These are phyloP conservation scores for Pluteus cervinus DNA, from an alignment of 768 basidiomycete species.

Conservation along the genomic window DNA sequence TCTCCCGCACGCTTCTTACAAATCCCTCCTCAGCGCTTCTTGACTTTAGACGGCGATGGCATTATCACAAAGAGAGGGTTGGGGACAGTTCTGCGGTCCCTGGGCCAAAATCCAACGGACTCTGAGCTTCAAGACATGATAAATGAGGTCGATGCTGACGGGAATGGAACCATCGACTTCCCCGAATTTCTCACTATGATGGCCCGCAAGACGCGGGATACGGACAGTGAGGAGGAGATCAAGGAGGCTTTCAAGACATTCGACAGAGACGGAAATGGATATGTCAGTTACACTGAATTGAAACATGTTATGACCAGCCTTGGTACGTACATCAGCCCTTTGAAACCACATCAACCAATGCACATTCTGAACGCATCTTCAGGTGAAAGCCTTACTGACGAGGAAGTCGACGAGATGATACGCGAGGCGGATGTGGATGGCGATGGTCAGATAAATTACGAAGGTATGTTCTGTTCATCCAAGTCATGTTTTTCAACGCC, in stretches of 20 bases:
- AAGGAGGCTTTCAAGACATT: constrained; percentile 14
- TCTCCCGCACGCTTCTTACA: neutral
- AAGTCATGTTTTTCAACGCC: neutral
- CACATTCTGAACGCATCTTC: neutral
- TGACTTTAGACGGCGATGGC: constrained; percentile 6
- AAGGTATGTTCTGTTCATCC: constrained; percentile 35
- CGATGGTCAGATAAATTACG: constrained; percentile 73
- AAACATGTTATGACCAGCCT: constrained; percentile 22
- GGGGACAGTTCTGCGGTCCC: constrained; percentile 6
- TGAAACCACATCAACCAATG: neutral
- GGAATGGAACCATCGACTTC: constrained; percentile 9
- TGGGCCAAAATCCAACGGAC: constrained; percentile 8
- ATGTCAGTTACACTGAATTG: constrained; percentile 20
- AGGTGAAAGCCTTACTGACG: constrained; percentile 27
- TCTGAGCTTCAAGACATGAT: constrained; percentile 9
- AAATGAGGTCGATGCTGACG: constrained; percentile 8
- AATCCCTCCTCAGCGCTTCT: neutral
- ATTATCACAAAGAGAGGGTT: constrained; percentile 8
- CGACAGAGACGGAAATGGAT: constrained; percentile 20
- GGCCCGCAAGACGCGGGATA: constrained; percentile 9
- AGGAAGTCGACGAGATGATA: constrained; percentile 28
- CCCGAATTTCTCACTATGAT: constrained; percentile 10
- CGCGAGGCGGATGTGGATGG: constrained; percentile 40
- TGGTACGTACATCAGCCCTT: constrained; percentile 10
- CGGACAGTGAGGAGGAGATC: constrained; percentile 9